These are phyloP conservation scores for Afroboletus lepidellus DNA, from an alignment of 1,284 basidiomycete species.

Conservation along the genomic window DNA sequence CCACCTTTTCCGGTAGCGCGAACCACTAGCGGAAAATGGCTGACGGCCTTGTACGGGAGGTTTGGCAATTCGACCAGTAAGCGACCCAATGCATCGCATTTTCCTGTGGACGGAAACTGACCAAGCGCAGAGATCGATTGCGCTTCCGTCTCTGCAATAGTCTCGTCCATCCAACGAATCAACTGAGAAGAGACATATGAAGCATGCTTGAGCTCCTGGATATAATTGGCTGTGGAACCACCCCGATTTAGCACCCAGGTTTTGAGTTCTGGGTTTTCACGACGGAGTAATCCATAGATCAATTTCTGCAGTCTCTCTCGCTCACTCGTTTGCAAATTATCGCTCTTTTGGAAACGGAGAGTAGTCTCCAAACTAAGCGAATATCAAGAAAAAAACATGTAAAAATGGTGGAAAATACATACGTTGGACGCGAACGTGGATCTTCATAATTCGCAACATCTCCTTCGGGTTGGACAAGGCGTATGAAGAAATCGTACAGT, in stretches of 20 bases:
- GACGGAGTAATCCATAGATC: not conserved
- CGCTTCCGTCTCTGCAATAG: not conserved
- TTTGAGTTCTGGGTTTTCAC: not conserved
- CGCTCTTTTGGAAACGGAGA: slow-evolving; percentile 4
- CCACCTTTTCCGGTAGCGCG: not conserved
- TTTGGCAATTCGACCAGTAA: slow-evolving; percentile 8
- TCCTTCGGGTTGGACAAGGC: slow-evolving; percentile 1
- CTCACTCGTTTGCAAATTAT: not conserved
- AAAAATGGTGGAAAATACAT: not conserved
- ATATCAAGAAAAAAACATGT: not conserved
- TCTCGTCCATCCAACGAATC: not conserved
- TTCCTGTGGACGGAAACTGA: not conserved
- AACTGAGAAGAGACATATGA: not conserved
- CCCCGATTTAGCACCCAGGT: not conserved
- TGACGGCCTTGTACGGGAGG: not conserved
- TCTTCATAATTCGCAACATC: slow-evolving; percentile 3
- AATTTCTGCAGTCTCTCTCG: not conserved
- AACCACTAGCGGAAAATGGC: not conserved
- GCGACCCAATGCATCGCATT: slow-evolving; percentile 9
- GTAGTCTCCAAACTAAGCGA: slow-evolving; percentile 6
- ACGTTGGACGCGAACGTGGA: slow-evolving; percentile 4
- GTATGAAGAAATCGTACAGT: slow-evolving; percentile 12
- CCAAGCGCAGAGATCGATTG: not conserved
- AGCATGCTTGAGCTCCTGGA: not conserved
- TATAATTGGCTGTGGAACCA: accelerated